Base-by-base conservation (phyloP, 225 moss, liverwort and hornwort species). In the Polytrichum commune region DNA sequence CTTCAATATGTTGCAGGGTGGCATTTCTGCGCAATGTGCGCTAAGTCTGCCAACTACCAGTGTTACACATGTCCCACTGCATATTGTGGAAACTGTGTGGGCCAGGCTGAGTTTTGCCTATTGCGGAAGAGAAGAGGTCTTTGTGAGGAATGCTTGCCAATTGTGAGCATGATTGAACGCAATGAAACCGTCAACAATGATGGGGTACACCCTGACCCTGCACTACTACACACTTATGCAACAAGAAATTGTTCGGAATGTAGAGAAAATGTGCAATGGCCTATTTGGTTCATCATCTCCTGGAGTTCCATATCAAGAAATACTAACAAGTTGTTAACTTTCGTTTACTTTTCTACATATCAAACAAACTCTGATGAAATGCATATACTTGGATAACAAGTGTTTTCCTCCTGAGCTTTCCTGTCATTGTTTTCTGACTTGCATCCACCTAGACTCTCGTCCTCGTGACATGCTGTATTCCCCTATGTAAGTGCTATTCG, bases 141-240 rank as follows among this genome's bases (percentile, higher is more conserved):
- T 16, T 96, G 96, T 67, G 93, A 93, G 66, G 96, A 96, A 20
- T 96, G 96, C 74, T 82, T 87, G 84, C 93, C 93, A 70, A 92
- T 96, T 29, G 96, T 96, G 63, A 89, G 87, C 69, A 93, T 96
- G 96, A 96, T 96, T 73, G 96, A 96, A 81, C 87, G 92, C 75
- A 84, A 89, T 58, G 90, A 93, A 81, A 88, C 93, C 20, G 68
- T 88, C 29, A 92, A 93, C 35, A 83, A 82, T 38, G 96, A 93
- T 68, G 96, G 96, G 93, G 96, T 96, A 91, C 46, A 13, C 46
- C 46, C 46, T 46, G 46, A 46, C 46, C 46, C 46, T 46, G 16
- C 1, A 46, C 46, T 46, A 46, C 46, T 46, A 46, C 13, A 4
- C 13, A 16, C 46, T 46, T 13, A 13, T 13, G 16, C 13, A 46